Evolutionary conservation across 225 moss, liverwort and hornwort species (phyloP).

Genomic region (Sphagnum contortum): DNA sequence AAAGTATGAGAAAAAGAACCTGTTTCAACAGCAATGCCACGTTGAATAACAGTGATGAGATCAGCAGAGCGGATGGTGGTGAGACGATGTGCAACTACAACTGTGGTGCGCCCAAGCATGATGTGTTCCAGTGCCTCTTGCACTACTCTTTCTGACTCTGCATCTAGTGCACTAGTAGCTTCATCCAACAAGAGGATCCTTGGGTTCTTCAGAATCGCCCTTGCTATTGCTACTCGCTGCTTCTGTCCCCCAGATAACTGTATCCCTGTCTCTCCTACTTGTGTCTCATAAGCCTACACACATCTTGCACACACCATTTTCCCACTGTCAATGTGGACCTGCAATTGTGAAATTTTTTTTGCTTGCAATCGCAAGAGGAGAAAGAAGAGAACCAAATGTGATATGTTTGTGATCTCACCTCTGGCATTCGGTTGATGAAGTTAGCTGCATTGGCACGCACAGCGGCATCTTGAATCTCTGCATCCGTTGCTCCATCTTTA

Average conservation of each 20-base stretch:
- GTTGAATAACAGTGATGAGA: constrained; percentile 81
- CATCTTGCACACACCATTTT: no score
- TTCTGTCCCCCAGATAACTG: constrained; percentile 97
- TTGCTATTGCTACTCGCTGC: constrained; percentile 90
- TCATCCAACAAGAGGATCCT: constrained; percentile 79
- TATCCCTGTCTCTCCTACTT: constrained; percentile 82
- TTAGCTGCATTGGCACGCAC: constrained; percentile 62
- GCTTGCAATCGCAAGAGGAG: no score
- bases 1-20: constrained; percentile 21
- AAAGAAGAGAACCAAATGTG: not conserved
- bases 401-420: constrained; percentile 12
- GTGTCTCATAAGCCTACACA: constrained; percentile 44
- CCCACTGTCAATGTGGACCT: no score
- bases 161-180: constrained; percentile 95
- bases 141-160: constrained; percentile 77
- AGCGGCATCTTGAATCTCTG: constrained; percentile 64
- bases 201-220: constrained; percentile 85
- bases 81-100: constrained; percentile 86
- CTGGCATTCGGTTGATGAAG: constrained; percentile 66
- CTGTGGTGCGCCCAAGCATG: constrained; percentile 78
- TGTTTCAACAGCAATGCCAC: constrained; percentile 75
- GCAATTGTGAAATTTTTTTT: no score
- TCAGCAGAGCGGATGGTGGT: constrained; percentile 83
- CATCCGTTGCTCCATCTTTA: constrained; percentile 56
- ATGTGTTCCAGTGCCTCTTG: constrained; percentile 85